Base-by-base conservation (phyloP, 176 grass and related monocot genomes). In the Eremochloa ophiuroides region DNA sequence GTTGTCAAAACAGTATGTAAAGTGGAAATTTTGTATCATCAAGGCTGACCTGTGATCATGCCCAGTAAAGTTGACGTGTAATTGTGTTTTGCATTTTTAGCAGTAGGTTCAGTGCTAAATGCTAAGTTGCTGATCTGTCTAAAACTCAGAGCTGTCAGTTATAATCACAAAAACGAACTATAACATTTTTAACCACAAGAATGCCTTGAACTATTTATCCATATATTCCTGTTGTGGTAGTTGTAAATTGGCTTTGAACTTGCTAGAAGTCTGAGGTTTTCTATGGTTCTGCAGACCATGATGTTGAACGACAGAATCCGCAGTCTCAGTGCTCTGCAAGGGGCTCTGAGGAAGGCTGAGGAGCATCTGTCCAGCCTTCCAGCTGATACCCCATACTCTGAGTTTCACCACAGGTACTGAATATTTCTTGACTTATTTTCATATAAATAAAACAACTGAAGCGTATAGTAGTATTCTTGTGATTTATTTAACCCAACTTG, bases 261-360 rank as follows among this genome's bases (percentile, higher is more conserved):
- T 25, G 26, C 7, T 18, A 23, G 16, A 73, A 16, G 66, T 90
- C 2, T 38, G 47, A 75, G 34, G 3, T 6, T 40, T 30, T 72
- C 0, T 47, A 59, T 88, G 14, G 1, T 87, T 47, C 1, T 93
- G 66, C 85, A 99, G 97, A 91, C 93, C 38, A 96, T 99, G 89
- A 99, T 99, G 97, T 25, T 99, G 76, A 99, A 99, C 5, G 97
- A 99, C 84, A 99, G 97, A 85, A 87, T 99, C 69, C 91, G 87
- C 83, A 99, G 97, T 28, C 93, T 99, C 3, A 88, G 91, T 77
- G 82, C 91, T 75, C 97, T 99, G 37, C 93, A 89, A 72, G 87
- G 89, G 15, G 80, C 97, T 65, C 80, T 99, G 58, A 95, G 97
- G 85, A 99, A 99, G 85, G 90, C 97, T 18, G 97, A 96, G 83